Conservation (phyloP, 768 basidiomycete genomes). For the Suillus occidentalis region DNA sequence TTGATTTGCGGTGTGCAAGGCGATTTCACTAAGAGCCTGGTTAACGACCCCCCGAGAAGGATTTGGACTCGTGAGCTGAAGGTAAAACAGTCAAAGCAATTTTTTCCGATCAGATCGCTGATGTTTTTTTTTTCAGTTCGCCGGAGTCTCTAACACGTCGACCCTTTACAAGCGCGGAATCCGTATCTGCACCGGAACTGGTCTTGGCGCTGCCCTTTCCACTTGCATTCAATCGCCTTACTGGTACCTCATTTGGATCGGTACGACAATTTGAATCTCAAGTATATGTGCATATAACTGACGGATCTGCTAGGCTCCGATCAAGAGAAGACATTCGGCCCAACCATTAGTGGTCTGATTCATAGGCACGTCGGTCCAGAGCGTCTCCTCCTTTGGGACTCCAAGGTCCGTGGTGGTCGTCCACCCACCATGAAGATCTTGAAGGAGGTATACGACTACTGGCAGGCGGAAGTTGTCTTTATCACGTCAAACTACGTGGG, state of each 20-base stretch:
- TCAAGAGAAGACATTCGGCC: conserved; percentile 83
- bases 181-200: conserved; percentile 80
- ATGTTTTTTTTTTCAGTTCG: conserved; percentile 48
- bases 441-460: conserved; percentile 64
- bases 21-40: conserved; percentile 74
- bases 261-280: conserved; percentile 31
- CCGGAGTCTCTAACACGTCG: conserved; percentile 80
- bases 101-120: background rate
- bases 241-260: conserved; percentile 83
- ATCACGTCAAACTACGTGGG: conserved; percentile 84
- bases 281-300: conserved; percentile 12
- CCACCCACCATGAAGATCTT: conserved; percentile 78
- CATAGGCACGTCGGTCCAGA: conserved; percentile 71
- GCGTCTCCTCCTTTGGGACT: conserved; percentile 76
- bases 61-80: conserved; percentile 83
- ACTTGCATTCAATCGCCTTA: conserved; percentile 76
- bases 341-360: conserved; percentile 74
- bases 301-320: conserved; percentile 56
- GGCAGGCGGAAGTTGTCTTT: conserved; percentile 80
- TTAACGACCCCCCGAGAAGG: conserved; percentile 64
- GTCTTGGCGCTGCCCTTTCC: conserved; percentile 76
- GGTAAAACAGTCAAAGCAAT: conserved; percentile 37
- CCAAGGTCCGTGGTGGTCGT: conserved; percentile 68
- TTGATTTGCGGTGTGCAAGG: conserved; percentile 81
- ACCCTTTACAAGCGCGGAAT: conserved; percentile 78